Conservation (phyloP, 225 moss, liverwort and hornwort genomes). For the Pleurozium schreberi region DNA sequence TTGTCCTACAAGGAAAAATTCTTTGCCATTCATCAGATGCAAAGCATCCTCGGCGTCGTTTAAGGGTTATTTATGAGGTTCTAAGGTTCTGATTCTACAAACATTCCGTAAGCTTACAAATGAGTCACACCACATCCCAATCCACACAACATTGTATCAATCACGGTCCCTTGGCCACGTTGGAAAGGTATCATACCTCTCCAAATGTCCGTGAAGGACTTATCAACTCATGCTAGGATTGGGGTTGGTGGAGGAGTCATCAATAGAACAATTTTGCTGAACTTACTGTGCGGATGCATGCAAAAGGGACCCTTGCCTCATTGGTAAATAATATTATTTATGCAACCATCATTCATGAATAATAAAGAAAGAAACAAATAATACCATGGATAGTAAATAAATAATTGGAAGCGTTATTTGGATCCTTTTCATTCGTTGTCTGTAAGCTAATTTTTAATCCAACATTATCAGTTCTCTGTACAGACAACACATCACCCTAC, state of each 20-base stretch:
- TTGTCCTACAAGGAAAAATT: too few species aligned
- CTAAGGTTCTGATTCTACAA: too few species aligned
- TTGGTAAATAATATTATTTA: too few species aligned
- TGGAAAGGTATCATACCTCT: neutral
- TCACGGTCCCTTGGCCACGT: neutral
- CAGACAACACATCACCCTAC: neutral
- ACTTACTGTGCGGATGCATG: too few species aligned
- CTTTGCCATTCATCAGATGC: too few species aligned
- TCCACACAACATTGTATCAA: neutral
- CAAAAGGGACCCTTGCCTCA: neutral
- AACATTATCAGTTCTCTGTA: neutral
- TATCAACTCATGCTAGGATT: too few species aligned
- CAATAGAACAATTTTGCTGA: neutral
- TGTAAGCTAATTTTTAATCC: too few species aligned
- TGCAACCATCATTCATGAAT: too few species aligned
- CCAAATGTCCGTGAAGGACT: fast-evolving
- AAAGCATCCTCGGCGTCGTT: too few species aligned
- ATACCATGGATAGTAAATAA: neutral
- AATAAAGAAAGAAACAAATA: too few species aligned
- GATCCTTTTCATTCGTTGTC: too few species aligned
- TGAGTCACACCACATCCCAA: neutral
- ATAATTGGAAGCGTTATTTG: neutral
- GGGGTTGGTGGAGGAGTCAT: neutral
- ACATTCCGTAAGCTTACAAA: too few species aligned
- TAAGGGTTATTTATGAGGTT: neutral